These are phyloP conservation scores for Pleurostoma richardsiae DNA, from an alignment of 2,329 filamentous ascomycete species.

Conservation along the genomic window DNA sequence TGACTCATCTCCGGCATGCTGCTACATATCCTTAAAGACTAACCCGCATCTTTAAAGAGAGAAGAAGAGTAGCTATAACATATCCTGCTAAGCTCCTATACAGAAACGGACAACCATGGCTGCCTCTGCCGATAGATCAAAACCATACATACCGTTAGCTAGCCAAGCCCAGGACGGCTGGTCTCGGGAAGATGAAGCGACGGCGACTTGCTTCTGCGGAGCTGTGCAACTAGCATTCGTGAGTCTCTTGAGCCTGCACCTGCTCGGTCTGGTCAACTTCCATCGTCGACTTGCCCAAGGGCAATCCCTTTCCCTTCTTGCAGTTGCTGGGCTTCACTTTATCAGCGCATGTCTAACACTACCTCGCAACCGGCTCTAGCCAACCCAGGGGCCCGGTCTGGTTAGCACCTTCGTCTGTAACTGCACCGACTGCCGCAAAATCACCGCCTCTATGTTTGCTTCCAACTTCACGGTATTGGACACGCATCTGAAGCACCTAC, in stretches of 20 bases:
- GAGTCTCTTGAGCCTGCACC: conserved; percentile 15
- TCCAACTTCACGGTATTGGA: conserved; percentile 50
- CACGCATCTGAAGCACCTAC: conserved; percentile 37
- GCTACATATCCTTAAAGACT: no score
- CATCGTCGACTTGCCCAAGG: no score
- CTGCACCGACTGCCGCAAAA: conserved; percentile 57
- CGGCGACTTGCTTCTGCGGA: conserved; percentile 55
- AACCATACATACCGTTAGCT: conserved; percentile 30
- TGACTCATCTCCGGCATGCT: no score
- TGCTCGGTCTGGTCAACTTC: background rate
- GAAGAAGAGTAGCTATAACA: no score
- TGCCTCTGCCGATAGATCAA: conserved; percentile 14
- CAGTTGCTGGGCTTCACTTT: no score
- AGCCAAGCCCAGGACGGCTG: conserved; percentile 34
- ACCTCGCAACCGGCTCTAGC: conserved; percentile 21
- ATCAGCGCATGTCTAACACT: no score
- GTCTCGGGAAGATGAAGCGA: conserved; percentile 40
- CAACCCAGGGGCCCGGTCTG: conserved; percentile 37
- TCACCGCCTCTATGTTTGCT: conserved; percentile 58
- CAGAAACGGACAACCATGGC: conserved; percentile 4
- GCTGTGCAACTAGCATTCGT: conserved; percentile 49
- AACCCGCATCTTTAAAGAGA: no score
- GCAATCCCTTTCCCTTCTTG: no score
- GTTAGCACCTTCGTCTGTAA: conserved; percentile 51
- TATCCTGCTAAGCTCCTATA: no score